Conservation (phyloP, 2,329 filamentous ascomycete species). For the Lasiodiplodia theobromae region DNA sequence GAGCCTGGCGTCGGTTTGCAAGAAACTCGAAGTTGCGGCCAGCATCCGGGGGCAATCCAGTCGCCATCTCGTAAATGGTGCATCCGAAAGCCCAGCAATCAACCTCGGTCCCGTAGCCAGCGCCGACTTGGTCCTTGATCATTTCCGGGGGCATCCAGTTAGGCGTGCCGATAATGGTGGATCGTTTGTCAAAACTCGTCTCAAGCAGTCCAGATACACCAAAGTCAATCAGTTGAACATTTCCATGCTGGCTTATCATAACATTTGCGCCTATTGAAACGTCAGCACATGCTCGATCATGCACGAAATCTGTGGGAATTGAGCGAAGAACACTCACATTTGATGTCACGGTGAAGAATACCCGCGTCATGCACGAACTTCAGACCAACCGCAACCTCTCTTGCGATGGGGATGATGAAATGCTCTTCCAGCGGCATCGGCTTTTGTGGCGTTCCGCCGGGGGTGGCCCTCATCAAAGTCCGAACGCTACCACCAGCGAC, state of each 20-base stretch:
- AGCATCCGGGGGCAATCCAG: conserved; percentile 68
- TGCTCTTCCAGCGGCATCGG: conserved; percentile 61
- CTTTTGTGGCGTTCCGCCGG: conserved; percentile 37
- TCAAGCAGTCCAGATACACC: conserved; percentile 82
- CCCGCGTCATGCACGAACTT: conserved; percentile 70
- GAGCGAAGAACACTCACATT: conserved; percentile 52
- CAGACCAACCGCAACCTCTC: conserved; percentile 67
- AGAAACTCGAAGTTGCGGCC: conserved; percentile 58
- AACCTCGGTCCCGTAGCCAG: conserved; percentile 57
- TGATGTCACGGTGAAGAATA: conserved; percentile 71
- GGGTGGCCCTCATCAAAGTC: conserved; percentile 58
- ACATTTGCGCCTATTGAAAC: conserved; percentile 70
- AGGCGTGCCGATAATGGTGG: conserved; percentile 81
- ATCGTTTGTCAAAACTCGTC: conserved; percentile 76
- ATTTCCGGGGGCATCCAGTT: conserved; percentile 86
- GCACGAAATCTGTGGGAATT: not conserved
- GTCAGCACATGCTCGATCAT: not conserved
- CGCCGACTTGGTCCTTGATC: conserved; percentile 57
- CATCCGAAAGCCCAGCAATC: conserved; percentile 89
- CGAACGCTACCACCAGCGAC: conserved; percentile 83
- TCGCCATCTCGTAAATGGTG: conserved; percentile 81
- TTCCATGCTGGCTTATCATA: conserved; percentile 76
- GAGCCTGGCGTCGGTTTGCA: conserved; percentile 65
- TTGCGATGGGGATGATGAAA: conserved; percentile 69
- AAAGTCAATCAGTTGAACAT: conserved; percentile 84